These are phyloP conservation scores for Suaeda aralocaspica DNA, from an alignment of 148 eudicot genomes.

Conservation along the genomic window DNA sequence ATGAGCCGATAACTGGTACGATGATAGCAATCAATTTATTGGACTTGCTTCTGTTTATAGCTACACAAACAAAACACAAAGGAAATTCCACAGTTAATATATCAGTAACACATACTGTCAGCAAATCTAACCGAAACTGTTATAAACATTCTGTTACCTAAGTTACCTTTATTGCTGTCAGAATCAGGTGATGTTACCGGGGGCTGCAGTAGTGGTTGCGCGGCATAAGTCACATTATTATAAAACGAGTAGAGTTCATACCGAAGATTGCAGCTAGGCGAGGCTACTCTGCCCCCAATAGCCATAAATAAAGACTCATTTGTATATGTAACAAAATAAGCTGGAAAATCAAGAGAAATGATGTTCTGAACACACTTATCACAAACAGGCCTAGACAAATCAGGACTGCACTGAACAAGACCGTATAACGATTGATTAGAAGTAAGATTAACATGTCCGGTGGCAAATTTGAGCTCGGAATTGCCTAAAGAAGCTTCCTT, in stretches of 20 bases:
- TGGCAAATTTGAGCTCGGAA: slow-evolving; percentile 27
- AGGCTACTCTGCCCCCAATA: slow-evolving; percentile 17
- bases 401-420: slow-evolving; percentile 28
- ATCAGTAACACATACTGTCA: too few relatives aligned
- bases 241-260: slow-evolving; percentile 27
- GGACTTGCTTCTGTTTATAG: slow-evolving; percentile 10
- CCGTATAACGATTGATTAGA: slow-evolving; percentile 11
- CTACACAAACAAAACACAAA: background rate
- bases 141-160: background rate
- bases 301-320: slow-evolving; percentile 1
- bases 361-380: slow-evolving; percentile 6
- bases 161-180: background rate
- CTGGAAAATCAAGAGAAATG: background rate
- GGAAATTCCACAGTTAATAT: background rate
- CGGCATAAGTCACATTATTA: slow-evolving; percentile 17
- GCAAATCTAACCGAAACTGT: background rate
- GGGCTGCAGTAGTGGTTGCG: slow-evolving; percentile 1
- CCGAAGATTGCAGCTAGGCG: slow-evolving; percentile 23
- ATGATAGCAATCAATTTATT: background rate
- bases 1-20: background rate
- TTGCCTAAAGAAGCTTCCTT: slow-evolving; percentile 15
- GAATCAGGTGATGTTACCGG: background rate
- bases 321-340: background rate
- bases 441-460: slow-evolving; percentile 10
- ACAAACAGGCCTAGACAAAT: slow-evolving; percentile 20